Evolutionary conservation across 1,284 basidiomycete species (phyloP).

Genomic region (Apiotrichum veenhuisii): DNA sequence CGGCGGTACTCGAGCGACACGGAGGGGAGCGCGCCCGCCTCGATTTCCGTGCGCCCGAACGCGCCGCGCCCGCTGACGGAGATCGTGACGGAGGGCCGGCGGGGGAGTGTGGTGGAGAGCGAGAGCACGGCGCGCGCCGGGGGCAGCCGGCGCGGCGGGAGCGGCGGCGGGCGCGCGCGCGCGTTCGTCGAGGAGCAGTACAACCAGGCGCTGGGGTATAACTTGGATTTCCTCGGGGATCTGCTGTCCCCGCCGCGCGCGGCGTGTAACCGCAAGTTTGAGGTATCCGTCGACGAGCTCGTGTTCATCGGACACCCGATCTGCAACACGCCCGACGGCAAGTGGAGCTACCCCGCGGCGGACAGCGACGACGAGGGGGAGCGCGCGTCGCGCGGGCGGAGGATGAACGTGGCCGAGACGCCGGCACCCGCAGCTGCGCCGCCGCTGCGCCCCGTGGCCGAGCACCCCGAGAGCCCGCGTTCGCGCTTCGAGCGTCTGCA

Average conservation of each 20-base stretch:
- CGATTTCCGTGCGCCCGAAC: neutral
- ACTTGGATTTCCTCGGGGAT: conserved; percentile 72
- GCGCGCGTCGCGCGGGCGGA: conserved; percentile 9
- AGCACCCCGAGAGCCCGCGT: conserved; percentile 14
- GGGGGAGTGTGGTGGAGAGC: conserved; percentile 8
- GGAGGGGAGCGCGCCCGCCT: neutral
- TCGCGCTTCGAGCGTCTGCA: neutral
- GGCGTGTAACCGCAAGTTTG: conserved; percentile 91
- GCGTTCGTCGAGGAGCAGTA: conserved; percentile 34
- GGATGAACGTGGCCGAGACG: conserved; percentile 8
- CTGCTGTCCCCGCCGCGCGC: conserved; percentile 73
- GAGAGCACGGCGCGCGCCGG: conserved; percentile 10
- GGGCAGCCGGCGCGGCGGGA: conserved; percentile 5
- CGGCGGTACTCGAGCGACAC: conserved; percentile 6
- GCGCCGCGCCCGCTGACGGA: conserved; percentile 9
- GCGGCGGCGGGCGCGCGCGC: neutral
- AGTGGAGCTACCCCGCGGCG: conserved; percentile 54
- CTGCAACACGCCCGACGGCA: conserved; percentile 67
- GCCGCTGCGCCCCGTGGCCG: conserved; percentile 7
- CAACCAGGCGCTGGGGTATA: conserved; percentile 63
- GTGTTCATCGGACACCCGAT: conserved; percentile 95
- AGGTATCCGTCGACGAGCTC: conserved; percentile 86
- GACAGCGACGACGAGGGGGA: conserved; percentile 26
- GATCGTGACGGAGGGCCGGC: conserved; percentile 2
- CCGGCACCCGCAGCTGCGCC: conserved; percentile 3